Conservation (phyloP, 768 basidiomycete genomes). For the Trametes punicea region DNA sequence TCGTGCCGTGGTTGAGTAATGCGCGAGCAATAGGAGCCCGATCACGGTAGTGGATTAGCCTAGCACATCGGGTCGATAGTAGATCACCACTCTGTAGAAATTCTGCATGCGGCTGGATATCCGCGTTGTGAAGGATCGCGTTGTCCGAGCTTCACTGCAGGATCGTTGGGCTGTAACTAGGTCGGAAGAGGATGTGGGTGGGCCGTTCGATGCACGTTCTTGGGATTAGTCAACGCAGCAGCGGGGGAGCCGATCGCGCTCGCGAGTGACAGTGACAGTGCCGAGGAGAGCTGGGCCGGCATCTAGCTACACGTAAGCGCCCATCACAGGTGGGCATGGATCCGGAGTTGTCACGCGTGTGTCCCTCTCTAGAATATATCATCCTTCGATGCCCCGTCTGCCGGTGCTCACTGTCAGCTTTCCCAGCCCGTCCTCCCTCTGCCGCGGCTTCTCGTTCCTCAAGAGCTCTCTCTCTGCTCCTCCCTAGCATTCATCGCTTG, state of each 20-base stretch:
- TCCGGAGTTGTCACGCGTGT: constrained; percentile 16
- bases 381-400: background rate
- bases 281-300: background rate
- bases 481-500: background rate
- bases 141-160: too few species aligned
- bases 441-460: background rate
- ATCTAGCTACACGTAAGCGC: constrained; percentile 9
- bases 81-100: too few species aligned
- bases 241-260: too few species aligned
- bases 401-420: background rate
- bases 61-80: too few species aligned
- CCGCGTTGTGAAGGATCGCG: too few species aligned
- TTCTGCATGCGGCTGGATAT: too few species aligned
- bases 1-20: background rate
- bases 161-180: too few species aligned
- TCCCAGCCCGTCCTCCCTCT: background rate
- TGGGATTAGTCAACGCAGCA: too few species aligned
- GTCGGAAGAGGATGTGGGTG: too few species aligned
- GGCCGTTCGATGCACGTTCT: too few species aligned
- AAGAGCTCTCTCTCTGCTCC: background rate
- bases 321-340: constrained; percentile 1
- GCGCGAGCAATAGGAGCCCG: background rate
- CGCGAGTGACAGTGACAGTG: too few species aligned
- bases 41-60: too few species aligned
- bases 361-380: constrained; percentile 8